Evolutionary conservation across 768 basidiomycete species (phyloP).

Genomic region (Cystofilobasidium capitatum): DNA sequence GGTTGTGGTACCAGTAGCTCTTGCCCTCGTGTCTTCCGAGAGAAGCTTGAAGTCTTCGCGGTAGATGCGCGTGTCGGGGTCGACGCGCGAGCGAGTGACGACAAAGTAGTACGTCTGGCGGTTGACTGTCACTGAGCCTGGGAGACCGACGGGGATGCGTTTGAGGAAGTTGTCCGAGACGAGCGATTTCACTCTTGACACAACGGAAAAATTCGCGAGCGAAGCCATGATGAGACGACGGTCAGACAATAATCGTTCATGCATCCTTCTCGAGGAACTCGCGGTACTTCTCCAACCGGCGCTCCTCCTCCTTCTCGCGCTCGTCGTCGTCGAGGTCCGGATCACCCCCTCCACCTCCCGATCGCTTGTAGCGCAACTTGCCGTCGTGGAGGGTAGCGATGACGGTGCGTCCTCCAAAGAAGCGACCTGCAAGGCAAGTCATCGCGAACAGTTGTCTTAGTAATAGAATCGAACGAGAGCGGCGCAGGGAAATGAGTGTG

Average conservation of each 20-base stretch:
- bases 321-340: slow-evolving; percentile 53
- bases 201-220: too few species aligned
- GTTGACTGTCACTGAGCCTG: not conserved
- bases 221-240: too few species aligned
- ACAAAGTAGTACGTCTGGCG: not conserved
- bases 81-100: not conserved
- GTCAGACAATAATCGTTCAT: too few species aligned
- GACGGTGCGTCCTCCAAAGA: slow-evolving; percentile 40
- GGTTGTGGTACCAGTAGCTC: not conserved
- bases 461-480: not conserved
- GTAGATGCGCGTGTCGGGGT: not conserved
- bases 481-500: slow-evolving; percentile 39
- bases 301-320: slow-evolving; percentile 58
- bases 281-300: slow-evolving; percentile 68
- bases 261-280: slow-evolving; percentile 22
- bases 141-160: not conserved
- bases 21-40: not conserved
- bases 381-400: slow-evolving; percentile 74
- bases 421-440: slow-evolving; percentile 10
- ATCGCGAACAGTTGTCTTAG: not conserved
- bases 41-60: not conserved
- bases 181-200: too few species aligned
- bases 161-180: too few species aligned
- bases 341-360: slow-evolving; percentile 55
- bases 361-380: slow-evolving; percentile 68